Evolutionary conservation across 1,284 basidiomycete genomes (phyloP).

Genomic region (Fistulina hepatica): DNA sequence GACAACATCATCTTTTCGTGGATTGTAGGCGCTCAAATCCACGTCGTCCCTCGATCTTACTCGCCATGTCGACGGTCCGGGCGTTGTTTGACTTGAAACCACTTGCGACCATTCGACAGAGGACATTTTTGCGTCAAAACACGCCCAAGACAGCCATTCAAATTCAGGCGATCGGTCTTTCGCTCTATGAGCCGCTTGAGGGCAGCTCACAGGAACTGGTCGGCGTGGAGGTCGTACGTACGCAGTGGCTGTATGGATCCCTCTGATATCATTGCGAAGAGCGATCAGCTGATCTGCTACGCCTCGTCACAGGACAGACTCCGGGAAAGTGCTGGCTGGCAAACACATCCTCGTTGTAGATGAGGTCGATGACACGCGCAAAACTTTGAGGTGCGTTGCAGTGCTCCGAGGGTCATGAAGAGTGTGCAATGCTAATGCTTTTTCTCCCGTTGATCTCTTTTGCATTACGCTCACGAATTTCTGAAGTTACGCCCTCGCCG

Average conservation of each 20-base stretch:
- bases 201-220: conserved; percentile 68
- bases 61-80: too few species aligned
- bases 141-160: conserved; percentile 72
- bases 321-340: conserved; percentile 66
- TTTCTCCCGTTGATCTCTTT: background rate
- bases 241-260: conserved; percentile 77
- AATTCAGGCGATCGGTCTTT: conserved; percentile 88
- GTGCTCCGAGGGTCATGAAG: background rate
- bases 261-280: conserved; percentile 2
- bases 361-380: conserved; percentile 90
- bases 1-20: conserved; percentile 4
- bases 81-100: too few species aligned
- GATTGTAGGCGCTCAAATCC: conserved; percentile 5
- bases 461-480: background rate
- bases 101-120: too few species aligned
- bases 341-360: conserved; percentile 40
- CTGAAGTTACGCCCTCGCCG: conserved; percentile 72
- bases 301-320: conserved; percentile 23
- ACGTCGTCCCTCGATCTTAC: too few species aligned
- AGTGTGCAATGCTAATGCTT: background rate
- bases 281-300: too few species aligned
- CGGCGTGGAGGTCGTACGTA: conserved; percentile 78
- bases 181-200: conserved; percentile 80
- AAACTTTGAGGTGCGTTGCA: conserved; percentile 64
- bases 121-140: conserved; percentile 77